Base-by-base conservation (phyloP, 768 basidiomycete genomes). In the Tulasnella sp. region DNA sequence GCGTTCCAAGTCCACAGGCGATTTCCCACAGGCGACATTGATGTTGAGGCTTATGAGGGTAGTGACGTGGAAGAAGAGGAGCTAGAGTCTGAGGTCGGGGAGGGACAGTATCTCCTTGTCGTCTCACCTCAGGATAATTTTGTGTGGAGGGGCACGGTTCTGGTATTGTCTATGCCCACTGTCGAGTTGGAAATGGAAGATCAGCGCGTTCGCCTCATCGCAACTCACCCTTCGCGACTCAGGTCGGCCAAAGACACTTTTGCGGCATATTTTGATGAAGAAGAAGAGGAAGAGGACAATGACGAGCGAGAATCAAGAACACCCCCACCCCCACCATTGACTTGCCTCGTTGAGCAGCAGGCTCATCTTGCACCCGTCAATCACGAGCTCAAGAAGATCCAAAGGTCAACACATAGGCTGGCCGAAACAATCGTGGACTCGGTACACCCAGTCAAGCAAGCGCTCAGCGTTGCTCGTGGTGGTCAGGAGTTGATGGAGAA, bases 381-480 rank as follows among this genome's bases (percentile, higher is more conserved):
- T 67, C 80, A 83, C 49, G 91, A 97, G 72, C 72, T 98, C 54
- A 80, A 85, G 62, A 92, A 90, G 71, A 97, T 97, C 61, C 80
- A 80, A n/a, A 81, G 89, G 24, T 86, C 91, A 3, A 88, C 89
- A 19, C 91, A 87, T 66, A 80, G 89, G 29, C 76, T 99, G 24
- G 92, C 92, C 4, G 91, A 97, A 70, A 87, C 86, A 5, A 92
- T 97, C 65, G 84, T 96, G 38, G 84, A 88, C 63, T 94, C 96
- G 0, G 88, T 94, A 7, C 84, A 92, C 61, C 80, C 87, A 60
- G 90, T 98, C 19, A 83, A 85, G 30, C 77, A 73, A 38, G 81
- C 85, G 2, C 73, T 92, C 54, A 74, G 74, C 29, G 74, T 78
- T 44, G 75, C 80, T 0, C 72, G 73, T 31, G 83, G 79, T 41